These are phyloP conservation scores for Choiromyces venosus DNA, from an alignment of 495 filamentous ascomycete genomes.

Conservation along the genomic window DNA sequence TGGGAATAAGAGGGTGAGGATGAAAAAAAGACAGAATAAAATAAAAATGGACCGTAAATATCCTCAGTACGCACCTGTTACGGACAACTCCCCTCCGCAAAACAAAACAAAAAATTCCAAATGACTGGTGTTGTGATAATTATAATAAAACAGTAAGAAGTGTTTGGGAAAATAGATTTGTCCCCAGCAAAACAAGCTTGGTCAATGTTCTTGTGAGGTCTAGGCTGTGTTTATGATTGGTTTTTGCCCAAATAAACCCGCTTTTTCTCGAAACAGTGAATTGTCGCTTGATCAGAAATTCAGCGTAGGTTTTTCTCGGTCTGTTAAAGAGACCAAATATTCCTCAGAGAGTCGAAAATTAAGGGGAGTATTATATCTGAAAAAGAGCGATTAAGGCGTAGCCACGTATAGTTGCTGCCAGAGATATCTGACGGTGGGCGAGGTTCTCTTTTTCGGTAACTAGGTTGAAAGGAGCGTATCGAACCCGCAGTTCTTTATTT, in stretches of 20 bases:
- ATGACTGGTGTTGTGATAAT: neutral
- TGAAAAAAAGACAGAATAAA: conserved; percentile 9
- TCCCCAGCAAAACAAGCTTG: neutral
- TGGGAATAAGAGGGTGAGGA: conserved; percentile 1
- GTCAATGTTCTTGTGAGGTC: neutral
- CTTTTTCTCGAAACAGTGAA: neutral
- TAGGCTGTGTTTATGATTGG: neutral
- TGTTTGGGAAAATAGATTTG: neutral
- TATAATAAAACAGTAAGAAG: neutral
- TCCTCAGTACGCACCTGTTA: conserved; percentile 21
- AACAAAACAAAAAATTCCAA: conserved; percentile 35
- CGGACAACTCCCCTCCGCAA: conserved; percentile 17
- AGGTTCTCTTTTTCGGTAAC: conserved; percentile 25
- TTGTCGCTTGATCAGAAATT: conserved; percentile 2
- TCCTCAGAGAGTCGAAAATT: conserved; percentile 3
- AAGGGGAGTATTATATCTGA: conserved; percentile 7
- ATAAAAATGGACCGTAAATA: conserved; percentile 35
- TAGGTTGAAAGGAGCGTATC: conserved; percentile 37
- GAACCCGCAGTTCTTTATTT: conserved; percentile 40
- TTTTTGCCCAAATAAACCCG: conserved; percentile 1
- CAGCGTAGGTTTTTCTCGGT: neutral
- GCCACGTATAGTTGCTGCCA: conserved; percentile 36
- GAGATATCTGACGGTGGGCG: conserved; percentile 16
- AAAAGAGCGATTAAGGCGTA: conserved; percentile 26
- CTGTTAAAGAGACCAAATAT: conserved; percentile 5